Evolutionary conservation across 352 stramenopile genomes (phyloP).

Genomic region (Phytophthora lateralis): DNA sequence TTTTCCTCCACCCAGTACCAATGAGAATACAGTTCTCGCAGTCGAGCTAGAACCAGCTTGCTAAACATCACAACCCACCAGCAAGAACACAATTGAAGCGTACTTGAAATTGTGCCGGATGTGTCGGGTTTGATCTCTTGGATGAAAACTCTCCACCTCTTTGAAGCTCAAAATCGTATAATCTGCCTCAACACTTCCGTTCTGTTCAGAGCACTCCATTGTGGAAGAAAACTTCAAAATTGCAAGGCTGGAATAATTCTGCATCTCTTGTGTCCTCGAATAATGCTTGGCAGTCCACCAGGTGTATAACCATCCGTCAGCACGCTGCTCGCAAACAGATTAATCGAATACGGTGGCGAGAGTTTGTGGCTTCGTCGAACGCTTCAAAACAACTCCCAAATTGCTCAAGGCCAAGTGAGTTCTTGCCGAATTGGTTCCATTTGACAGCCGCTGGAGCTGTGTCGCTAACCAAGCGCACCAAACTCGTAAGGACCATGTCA

Average conservation of each 20-base stretch:
- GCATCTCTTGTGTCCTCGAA: slow-evolving; percentile 41
- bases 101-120: slow-evolving; percentile 7
- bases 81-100: slow-evolving; percentile 40
- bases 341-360: slow-evolving; percentile 51
- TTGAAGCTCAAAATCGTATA: slow-evolving; percentile 46
- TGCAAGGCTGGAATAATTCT: slow-evolving; percentile 43
- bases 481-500: slow-evolving; percentile 17
- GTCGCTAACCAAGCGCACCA: slow-evolving; percentile 34
- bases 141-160: slow-evolving; percentile 33
- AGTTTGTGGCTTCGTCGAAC: slow-evolving; percentile 8
- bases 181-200: slow-evolving; percentile 22
- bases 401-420: background rate
- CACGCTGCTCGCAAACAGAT: slow-evolving; percentile 51
- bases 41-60: slow-evolving; percentile 27
- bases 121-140: slow-evolving; percentile 31
- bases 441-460: slow-evolving; percentile 22
- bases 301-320: slow-evolving; percentile 47
- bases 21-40: slow-evolving; percentile 44
- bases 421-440: slow-evolving; percentile 29
- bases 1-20: slow-evolving; percentile 57
- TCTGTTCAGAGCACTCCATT: slow-evolving; percentile 43
- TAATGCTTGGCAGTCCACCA: slow-evolving; percentile 38
- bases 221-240: slow-evolving; percentile 53
- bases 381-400: slow-evolving; percentile 43
- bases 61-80: slow-evolving; percentile 35